Conservation (phyloP, 306 rosid species). For the Gleditsia sinensis region DNA sequence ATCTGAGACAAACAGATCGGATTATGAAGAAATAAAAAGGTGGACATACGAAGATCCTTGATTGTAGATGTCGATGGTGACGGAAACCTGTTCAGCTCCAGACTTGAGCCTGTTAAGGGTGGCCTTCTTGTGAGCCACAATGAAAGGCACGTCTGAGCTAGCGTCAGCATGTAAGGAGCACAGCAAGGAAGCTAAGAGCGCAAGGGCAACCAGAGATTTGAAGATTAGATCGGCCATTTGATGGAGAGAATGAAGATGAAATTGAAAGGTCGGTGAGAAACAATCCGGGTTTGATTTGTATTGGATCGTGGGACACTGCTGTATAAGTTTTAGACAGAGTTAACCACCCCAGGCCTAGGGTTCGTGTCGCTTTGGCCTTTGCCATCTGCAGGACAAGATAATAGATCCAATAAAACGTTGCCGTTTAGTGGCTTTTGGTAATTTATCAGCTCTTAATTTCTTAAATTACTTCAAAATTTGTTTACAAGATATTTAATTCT, state of each 20-base stretch:
- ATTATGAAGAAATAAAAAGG: neutral
- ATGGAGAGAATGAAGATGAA: slow-evolving; percentile 11
- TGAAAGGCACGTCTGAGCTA: slow-evolving; percentile 82
- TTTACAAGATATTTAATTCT: no score
- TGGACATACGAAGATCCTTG: slow-evolving; percentile 86
- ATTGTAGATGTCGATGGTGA: slow-evolving; percentile 90
- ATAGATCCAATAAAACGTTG: neutral
- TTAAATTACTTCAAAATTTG: no score
- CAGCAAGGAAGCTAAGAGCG: slow-evolving; percentile 48
- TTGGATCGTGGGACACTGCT: slow-evolving; percentile 9
- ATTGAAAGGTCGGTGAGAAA: neutral
- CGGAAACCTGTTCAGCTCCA: slow-evolving; percentile 85
- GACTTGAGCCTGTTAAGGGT: slow-evolving; percentile 85
- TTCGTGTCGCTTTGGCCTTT: neutral
- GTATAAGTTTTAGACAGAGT: neutral
- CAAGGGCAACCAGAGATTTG: slow-evolving; percentile 34
- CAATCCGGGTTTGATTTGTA: neutral
- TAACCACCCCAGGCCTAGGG: neutral
- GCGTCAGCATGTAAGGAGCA: slow-evolving; percentile 57
- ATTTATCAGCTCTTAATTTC: no score
- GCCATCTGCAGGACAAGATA: neutral
- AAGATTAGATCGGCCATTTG: slow-evolving; percentile 64
- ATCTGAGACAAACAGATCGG: slow-evolving; percentile 24
- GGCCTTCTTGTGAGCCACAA: slow-evolving; percentile 95
- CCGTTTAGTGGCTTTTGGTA: neutral